Conservation (phyloP, 306 rosid species). For the Vigna radiata region DNA sequence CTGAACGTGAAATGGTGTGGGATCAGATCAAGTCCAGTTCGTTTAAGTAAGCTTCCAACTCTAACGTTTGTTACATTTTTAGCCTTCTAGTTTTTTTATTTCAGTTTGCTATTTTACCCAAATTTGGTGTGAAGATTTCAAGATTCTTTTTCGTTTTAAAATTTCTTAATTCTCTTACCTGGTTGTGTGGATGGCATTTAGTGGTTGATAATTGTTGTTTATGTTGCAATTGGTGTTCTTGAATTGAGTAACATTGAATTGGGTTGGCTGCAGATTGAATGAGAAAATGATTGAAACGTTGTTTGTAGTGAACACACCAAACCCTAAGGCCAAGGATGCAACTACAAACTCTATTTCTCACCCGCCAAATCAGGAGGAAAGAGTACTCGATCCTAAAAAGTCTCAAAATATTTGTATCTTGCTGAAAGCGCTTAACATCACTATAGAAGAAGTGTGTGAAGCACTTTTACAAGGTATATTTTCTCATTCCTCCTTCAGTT, state of each 20-base stretch:
- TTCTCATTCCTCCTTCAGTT: slow-evolving; percentile 19
- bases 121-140: neutral
- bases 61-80: neutral
- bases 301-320: slow-evolving; percentile 66
- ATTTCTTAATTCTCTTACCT: neutral
- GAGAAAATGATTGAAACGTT: slow-evolving; percentile 94
- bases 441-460: slow-evolving; percentile 90
- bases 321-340: slow-evolving; percentile 56
- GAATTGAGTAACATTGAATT: slow-evolving; percentile 42
- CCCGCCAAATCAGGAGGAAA: slow-evolving; percentile 61
- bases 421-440: slow-evolving; percentile 85
- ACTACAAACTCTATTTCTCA: slow-evolving; percentile 53
- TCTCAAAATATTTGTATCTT: slow-evolving; percentile 93
- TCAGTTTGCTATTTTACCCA: slow-evolving; percentile 17
- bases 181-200: neutral
- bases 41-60: slow-evolving; percentile 63
- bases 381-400: slow-evolving; percentile 91
- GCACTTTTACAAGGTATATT: slow-evolving; percentile 82
- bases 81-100: neutral
- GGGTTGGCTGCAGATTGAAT: slow-evolving; percentile 72
- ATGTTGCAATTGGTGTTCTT: slow-evolving; percentile 30
- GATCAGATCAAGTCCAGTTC: slow-evolving; percentile 93
- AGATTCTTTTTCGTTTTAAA: neutral
- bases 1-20: slow-evolving; percentile 95
- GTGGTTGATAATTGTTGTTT: slow-evolving; percentile 1